Percentiles rank a stretch among this genome's conserved stretches.
Evolutionary conservation across 1,284 basidiomycete species (phyloP).

Genomic region (Fomitopsis betulina): DNA sequence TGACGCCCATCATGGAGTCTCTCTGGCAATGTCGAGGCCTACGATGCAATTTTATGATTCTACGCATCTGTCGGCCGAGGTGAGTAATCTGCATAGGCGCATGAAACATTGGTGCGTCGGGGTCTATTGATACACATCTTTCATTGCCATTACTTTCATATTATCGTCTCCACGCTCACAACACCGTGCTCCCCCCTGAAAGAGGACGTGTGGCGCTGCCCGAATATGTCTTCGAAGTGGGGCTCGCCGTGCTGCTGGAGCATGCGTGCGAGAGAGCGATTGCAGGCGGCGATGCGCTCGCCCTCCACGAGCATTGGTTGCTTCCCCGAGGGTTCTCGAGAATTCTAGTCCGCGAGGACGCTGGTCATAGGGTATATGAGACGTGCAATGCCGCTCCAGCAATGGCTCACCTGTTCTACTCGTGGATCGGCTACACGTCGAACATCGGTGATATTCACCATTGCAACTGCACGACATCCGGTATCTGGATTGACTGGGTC

Average conservation of each 20-base stretch:
- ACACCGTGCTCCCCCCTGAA: not conserved
- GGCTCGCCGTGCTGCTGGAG: not conserved
- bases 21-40: too few species aligned
- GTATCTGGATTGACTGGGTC: not conserved
- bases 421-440: not conserved
- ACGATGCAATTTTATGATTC: too few species aligned
- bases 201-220: not conserved
- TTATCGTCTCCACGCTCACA: not conserved
- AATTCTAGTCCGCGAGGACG: not conserved
- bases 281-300: not conserved
- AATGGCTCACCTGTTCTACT: not conserved
- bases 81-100: too few species aligned
- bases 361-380: not conserved
- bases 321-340: not conserved
- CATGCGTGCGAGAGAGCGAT: not conserved
- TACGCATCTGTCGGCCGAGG: too few species aligned
- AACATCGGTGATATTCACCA: not conserved
- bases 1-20: too few species aligned
- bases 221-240: not conserved
- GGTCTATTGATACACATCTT: too few species aligned
- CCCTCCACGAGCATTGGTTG: not conserved
- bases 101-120: too few species aligned
- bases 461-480: not conserved
- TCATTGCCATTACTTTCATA: too few species aligned
- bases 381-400: too few species aligned